These are phyloP conservation scores for Zygoascus sp. DNA, from an alignment of 1,139 yeast genomes.

Conservation along the genomic window DNA sequence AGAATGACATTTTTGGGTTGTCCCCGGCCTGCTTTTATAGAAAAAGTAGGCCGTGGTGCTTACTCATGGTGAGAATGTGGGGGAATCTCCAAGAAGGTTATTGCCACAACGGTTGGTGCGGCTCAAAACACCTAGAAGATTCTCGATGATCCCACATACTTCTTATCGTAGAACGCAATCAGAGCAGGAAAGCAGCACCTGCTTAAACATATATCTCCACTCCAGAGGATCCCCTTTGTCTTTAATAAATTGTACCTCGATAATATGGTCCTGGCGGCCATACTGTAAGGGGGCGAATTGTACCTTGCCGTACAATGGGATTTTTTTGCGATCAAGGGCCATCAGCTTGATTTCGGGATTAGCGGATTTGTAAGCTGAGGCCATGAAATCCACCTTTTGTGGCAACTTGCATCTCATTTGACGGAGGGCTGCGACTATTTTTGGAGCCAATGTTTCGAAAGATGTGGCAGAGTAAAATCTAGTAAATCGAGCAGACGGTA, in stretches of 20 bases:
- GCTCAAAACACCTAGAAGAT: background rate
- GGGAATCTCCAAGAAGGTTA: slow-evolving; percentile 1
- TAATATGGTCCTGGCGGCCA: slow-evolving; percentile 22
- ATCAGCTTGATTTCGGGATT: slow-evolving; percentile 38
- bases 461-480: slow-evolving; percentile 46
- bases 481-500: slow-evolving; percentile 43
- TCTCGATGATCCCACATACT: slow-evolving; percentile 24
- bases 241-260: slow-evolving; percentile 47
- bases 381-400: slow-evolving; percentile 19
- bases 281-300: slow-evolving; percentile 35
- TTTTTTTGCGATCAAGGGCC: slow-evolving; percentile 45
- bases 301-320: slow-evolving; percentile 46
- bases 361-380: slow-evolving; percentile 14
- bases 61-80: background rate
- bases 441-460: slow-evolving; percentile 42
- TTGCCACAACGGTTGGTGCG: background rate
- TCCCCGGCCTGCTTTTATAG: background rate
- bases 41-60: background rate
- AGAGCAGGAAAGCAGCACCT: slow-evolving; percentile 49
- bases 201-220: slow-evolving; percentile 60
- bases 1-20: background rate
- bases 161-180: slow-evolving; percentile 39
- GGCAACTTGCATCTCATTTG: slow-evolving; percentile 38
- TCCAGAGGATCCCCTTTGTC: slow-evolving; percentile 61
- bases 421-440: slow-evolving; percentile 40